Base-by-base conservation (phyloP, 108 stramenopile genomes). In the Cyclostephanos invisitatus region DNA sequence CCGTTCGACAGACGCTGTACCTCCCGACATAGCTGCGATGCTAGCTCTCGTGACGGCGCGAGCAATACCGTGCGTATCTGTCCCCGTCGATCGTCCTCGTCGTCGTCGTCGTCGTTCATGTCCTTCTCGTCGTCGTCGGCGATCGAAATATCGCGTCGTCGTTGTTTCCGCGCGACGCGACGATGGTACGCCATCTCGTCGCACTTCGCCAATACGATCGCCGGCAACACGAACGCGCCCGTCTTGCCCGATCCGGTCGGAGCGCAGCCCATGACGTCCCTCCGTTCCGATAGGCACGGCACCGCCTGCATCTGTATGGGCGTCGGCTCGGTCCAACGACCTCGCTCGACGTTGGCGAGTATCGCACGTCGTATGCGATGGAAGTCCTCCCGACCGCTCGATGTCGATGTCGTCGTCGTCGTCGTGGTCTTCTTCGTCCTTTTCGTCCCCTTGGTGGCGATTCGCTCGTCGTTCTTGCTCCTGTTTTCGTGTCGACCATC, bases 241-340 rank as follows among this genome's bases (percentile, higher is more conserved):
- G 91, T 89, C 60, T 97, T 96, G 12, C 95, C 96, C 12, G 82
- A 86, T 8, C 96, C 96, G 7, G 96, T 97, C 7, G 96, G 93
- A 0, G 97, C 93, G 50, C 84, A 72, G 5, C 90, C 97, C 35
- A 97, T 83, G 18, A 96, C 72, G 83, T 97, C 97, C 40, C 97
- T 70, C 32, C 91, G 81, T 0, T 81, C 81, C 46, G 44, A 1
- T 3, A 46, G 44, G 44, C 44, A 46, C 1, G 44, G 44, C 44
- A n/a, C n/a, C n/a, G 87, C 83, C 68, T 97, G 97, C 97, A 97
- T 97, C 72, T 97, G 97, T 50, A 97, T 87, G 3, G 97, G 90
- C 15, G 94, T 97, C 21, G 97, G 97, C 58, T 97, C 93, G 72
- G 86, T 86, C 97, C 97, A 99, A 20, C 76, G 65, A 5, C 96